Base-by-base conservation (phyloP, 2,329 filamentous ascomycete species). In the Paecilomyces dactylethromorphus region DNA sequence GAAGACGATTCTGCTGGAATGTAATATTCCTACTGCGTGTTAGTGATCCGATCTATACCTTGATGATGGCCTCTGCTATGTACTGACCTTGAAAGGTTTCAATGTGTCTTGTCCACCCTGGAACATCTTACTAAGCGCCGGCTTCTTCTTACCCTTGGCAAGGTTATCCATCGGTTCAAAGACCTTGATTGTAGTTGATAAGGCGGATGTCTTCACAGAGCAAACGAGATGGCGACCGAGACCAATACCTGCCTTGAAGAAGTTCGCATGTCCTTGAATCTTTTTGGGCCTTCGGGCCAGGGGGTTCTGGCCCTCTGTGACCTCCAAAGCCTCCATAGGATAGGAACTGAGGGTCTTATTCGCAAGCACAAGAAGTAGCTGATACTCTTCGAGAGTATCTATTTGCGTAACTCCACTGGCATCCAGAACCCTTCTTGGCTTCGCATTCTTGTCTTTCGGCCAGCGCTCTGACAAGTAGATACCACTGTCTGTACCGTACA, bases 181-280 rank as follows among this genome's bases (percentile, higher is more conserved):
- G n/a, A 97, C 94, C 77, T 97, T 97, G 80, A 99, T 96, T 1
- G 93, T 97, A 13, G 91, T 96, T 56, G 91, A 96, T 32, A 97
- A 80, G 2, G 92, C 90, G 18, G 90, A 93, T 49, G 91, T 96
- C 79, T 96, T 97, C 69, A 97, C 94, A 66, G 91, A 95, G 77
- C 93, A 97, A 31, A 99, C 94, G 57, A 99, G 82, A 71, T 97
- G 94, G 62, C 94, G 86, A 33, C 94, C 92, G 60, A 97, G 83
- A 71, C 94, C 97, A 68, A 97, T 95, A 45, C 94, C 94, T 18
- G 92, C 90, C 77, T 95, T 96, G 86, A 99, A 99, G 79, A 97
- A 99, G 75, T 93, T 97, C 75, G 93, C 95, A 76, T 97, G 92
- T 68, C 90, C 96, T 75, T 92, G 89, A 63, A 99, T 97, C 81